Evolutionary conservation across 1,284 basidiomycete genomes (phyloP).

Genomic region (Phellopilus nigrolimitatus): DNA sequence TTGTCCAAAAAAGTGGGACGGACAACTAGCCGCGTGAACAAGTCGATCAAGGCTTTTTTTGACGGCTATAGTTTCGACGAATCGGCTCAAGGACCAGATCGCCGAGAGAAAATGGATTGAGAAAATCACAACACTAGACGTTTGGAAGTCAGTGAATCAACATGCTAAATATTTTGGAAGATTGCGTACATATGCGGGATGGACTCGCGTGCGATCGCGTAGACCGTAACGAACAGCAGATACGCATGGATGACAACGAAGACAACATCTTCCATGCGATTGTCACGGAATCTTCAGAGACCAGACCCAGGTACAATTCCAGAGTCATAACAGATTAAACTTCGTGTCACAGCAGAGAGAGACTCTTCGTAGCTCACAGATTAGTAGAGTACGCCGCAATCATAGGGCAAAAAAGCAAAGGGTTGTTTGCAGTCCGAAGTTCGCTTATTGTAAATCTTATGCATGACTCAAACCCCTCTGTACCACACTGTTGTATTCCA

Average conservation of each 20-base stretch:
- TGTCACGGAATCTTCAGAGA: conserved; percentile 10
- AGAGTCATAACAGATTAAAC: no score
- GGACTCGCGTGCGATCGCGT: conserved; percentile 17
- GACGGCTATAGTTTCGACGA: conserved; percentile 7
- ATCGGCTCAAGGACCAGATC: conserved; percentile 13
- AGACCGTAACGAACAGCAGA: conserved; percentile 12
- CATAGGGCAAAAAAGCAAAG: conserved; percentile 2
- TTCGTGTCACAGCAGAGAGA: background rate
- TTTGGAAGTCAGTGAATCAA: background rate
- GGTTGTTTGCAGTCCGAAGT: no score
- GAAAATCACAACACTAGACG: conserved; percentile 12
- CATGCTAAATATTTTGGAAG: background rate
- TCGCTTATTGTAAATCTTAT: background rate
- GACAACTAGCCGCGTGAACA: conserved; percentile 9
- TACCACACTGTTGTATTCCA: background rate
- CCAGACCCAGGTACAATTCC: no score
- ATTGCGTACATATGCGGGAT: conserved; percentile 19
- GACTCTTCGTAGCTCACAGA: background rate
- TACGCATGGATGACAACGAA: conserved; percentile 16
- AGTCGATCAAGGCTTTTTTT: conserved; percentile 1
- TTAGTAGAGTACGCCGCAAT: conserved; percentile 5
- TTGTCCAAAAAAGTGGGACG: conserved; percentile 4
- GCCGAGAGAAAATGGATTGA: conserved; percentile 12
- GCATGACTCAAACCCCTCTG: conserved; percentile 3
- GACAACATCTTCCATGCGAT: conserved; percentile 12